Evolutionary conservation across 805 yeast genomes (phyloP).

Genomic region (Metschnikowia matae): DNA sequence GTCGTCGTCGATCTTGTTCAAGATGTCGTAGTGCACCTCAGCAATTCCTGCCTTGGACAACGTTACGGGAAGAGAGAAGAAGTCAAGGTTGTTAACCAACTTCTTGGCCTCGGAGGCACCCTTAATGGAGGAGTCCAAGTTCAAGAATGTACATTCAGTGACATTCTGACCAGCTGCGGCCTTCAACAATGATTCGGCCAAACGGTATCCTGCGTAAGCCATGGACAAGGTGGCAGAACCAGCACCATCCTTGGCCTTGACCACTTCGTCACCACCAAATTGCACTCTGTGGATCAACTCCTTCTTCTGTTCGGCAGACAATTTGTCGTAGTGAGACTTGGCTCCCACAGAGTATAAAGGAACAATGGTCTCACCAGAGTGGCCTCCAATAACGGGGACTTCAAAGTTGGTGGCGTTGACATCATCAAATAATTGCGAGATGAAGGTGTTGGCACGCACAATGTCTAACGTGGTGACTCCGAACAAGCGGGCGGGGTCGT

Average conservation of each 20-base stretch:
- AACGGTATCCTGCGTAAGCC: constrained; percentile 90
- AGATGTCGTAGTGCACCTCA: constrained; percentile 50
- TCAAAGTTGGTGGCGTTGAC: constrained; percentile 49
- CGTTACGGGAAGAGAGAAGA: constrained; percentile 61
- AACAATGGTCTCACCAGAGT: constrained; percentile 91
- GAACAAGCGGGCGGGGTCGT: constrained; percentile 67
- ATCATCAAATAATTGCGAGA: constrained; percentile 49
- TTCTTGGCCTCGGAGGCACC: constrained; percentile 52
- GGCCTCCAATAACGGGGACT: constrained; percentile 87
- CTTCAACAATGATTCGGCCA: constrained; percentile 52
- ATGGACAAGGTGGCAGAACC: constrained; percentile 95
- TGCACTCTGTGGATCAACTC: constrained; percentile 42
- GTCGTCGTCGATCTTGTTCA: constrained; percentile 44
- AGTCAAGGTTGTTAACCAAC: constrained; percentile 41
- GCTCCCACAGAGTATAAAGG: constrained; percentile 64
- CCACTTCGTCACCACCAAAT: constrained; percentile 93
- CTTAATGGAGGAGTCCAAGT: constrained; percentile 45
- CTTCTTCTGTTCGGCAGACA: constrained; percentile 31
- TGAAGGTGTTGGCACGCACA: constrained; percentile 82
- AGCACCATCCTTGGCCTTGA: constrained; percentile 87
- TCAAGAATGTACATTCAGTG: constrained; percentile 50
- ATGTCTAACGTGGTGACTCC: constrained; percentile 90
- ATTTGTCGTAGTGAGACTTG: constrained; percentile 31
- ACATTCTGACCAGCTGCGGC: constrained; percentile 25
- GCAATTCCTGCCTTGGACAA: constrained; percentile 53